Percentiles rank a stretch among this genome's conserved stretches.
Evolutionary conservation across 805 yeast genomes (phyloP).

Genomic region (Blastobotrys parvus): DNA sequence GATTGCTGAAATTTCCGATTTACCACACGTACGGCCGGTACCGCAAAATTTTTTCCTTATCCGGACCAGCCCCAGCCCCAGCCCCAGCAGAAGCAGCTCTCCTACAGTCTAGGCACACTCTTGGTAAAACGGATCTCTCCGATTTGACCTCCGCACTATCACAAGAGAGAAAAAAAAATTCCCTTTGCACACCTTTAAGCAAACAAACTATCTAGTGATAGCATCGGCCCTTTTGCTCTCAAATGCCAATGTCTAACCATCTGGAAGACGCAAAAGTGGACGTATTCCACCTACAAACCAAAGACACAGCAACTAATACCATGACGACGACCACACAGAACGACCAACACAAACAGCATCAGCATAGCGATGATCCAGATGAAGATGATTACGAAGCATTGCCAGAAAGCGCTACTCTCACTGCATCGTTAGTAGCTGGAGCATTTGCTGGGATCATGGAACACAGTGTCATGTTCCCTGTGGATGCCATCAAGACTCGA

Average conservation of each 20-base stretch:
- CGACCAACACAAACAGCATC: background rate
- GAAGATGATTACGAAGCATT: constrained; percentile 74
- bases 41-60: too few species aligned
- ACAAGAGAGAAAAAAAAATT: too few species aligned
- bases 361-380: constrained; percentile 1
- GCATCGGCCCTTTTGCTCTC: background rate
- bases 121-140: background rate
- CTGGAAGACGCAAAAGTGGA: background rate
- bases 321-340: background rate
- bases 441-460: constrained; percentile 99
- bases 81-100: too few species aligned
- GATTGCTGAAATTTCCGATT: too few species aligned
- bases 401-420: constrained; percentile 75
- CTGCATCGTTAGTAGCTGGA: constrained; percentile 83
- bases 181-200: too few species aligned
- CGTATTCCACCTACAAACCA: background rate
- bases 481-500: constrained; percentile 92
- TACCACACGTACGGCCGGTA: too few species aligned
- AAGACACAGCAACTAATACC: background rate
- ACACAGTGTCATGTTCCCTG: constrained; percentile 93
- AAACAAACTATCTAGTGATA: too few species aligned
- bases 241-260: background rate
- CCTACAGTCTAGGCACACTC: too few species aligned
- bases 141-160: background rate
- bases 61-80: too few species aligned